Evolutionary conservation across 306 rosid genomes (phyloP).

Genomic region (Medicago lupulina): DNA sequence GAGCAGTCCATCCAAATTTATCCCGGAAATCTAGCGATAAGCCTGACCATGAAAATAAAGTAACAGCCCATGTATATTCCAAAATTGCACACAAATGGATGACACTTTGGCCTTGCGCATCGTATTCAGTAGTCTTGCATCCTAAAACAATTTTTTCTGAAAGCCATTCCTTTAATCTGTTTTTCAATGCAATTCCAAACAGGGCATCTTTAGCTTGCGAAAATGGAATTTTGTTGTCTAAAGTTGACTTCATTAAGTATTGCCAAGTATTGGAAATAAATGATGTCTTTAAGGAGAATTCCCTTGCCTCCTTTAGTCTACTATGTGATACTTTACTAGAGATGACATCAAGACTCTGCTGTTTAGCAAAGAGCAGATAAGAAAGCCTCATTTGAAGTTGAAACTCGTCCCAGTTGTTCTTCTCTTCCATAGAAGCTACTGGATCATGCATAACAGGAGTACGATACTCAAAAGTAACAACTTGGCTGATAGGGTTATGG

Average conservation of each 20-base stretch:
- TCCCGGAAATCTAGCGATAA: slow-evolving; percentile 91
- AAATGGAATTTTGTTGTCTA: slow-evolving; percentile 55
- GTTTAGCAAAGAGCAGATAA: slow-evolving; percentile 68
- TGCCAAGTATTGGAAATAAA: slow-evolving; percentile 69
- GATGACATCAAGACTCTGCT: slow-evolving; percentile 59
- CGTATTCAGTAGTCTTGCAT: slow-evolving; percentile 67
- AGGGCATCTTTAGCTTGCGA: slow-evolving; percentile 71
- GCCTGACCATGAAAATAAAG: slow-evolving; percentile 79
- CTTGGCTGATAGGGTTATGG: slow-evolving; percentile 86
- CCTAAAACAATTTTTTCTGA: slow-evolving; percentile 75
- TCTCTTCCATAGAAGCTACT: slow-evolving; percentile 53
- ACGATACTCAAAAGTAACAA: slow-evolving; percentile 80
- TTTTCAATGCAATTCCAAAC: slow-evolving; percentile 65
- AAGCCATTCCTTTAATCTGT: slow-evolving; percentile 84
- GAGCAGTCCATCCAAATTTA: slow-evolving; percentile 95
- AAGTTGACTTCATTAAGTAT: slow-evolving; percentile 58
- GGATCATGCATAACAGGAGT: slow-evolving; percentile 58
- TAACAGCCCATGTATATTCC: slow-evolving; percentile 86
- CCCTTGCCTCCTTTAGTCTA: slow-evolving; percentile 67
- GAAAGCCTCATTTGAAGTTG: slow-evolving; percentile 77
- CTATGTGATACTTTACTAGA: slow-evolving; percentile 59
- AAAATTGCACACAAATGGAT: slow-evolving; percentile 90
- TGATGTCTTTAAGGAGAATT: slow-evolving; percentile 64
- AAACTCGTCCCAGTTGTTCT: slow-evolving; percentile 64
- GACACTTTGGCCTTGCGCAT: slow-evolving; percentile 85